Evolutionary conservation across 176 grass and related monocot genomes (phyloP).

Genomic region (Leersia perrieri): DNA sequence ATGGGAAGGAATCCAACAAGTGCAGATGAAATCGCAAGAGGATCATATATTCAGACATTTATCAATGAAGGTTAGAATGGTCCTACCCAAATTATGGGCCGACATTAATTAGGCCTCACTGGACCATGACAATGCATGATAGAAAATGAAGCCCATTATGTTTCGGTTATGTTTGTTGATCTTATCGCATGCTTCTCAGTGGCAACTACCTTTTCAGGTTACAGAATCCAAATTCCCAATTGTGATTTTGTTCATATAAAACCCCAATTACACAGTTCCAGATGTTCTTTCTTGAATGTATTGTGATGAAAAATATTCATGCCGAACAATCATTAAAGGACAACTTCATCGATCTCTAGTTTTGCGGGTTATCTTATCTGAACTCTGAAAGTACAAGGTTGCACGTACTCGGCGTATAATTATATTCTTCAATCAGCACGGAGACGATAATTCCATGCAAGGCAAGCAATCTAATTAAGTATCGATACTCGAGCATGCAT

Average conservation of each 20-base stretch:
- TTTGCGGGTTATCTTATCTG: background rate
- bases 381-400: background rate
- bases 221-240: background rate
- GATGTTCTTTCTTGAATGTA: background rate
- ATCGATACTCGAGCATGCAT: background rate
- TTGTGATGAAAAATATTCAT: background rate
- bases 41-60: too few species aligned
- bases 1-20: background rate
- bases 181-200: background rate
- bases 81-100: too few species aligned
- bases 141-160: too few species aligned
- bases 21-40: background rate
- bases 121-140: too few species aligned
- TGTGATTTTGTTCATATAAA: background rate
- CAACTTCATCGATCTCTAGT: background rate
- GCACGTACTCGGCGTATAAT: background rate
- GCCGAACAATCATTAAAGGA: background rate
- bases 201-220: background rate
- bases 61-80: too few species aligned
- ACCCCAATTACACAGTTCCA: background rate
- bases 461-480: background rate
- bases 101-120: too few species aligned
- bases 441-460: background rate
- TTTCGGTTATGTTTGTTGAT: too few species aligned
- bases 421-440: background rate